Evolutionary conservation across 768 basidiomycete genomes (phyloP), one percentile per base, ranked within the genome.

Genomic region (Psilocybe cyanescens): DNA sequence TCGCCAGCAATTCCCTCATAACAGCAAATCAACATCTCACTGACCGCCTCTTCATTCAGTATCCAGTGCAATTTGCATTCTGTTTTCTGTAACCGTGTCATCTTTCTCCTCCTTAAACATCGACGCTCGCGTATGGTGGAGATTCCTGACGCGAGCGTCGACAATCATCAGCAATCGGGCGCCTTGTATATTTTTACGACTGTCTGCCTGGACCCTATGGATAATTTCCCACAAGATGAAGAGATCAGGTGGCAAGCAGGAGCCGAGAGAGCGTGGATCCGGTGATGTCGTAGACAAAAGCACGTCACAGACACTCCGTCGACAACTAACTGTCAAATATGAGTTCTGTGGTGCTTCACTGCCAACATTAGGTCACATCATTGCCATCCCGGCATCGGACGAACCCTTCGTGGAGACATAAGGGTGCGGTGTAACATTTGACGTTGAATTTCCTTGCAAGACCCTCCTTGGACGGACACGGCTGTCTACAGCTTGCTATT

Each of bases 41-140:
- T 56, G 31, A 56, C 29, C 11, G 28, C 2, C 53, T 45, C 29
- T 30, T n/a, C 29, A 44, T 44, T 3, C 24, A 56, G 55, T 29
- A 47, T 58, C 11, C 47, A 58, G 50, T 58, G 57, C 57, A 50
- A 41, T 28, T 19, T 59, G 14, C 58, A 52, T 45, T 52, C 58
- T 14, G 37, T 59, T 17, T 59, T 59, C 51, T 53, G 52, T 31
- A 53, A 41, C 17, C 50, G 57, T 3, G 31, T 58, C 35, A 41
- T 58, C 31, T 48, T 58, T 17, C 57, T 58, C 29, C 29, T 58
- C 35, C 33, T 50, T 1, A 51, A 58, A 16, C 17, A 41, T 45
- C 33, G 48, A 16, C 35, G 46, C 3, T 4, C 24, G 3, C 14
- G 19, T 4, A 44, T 24, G n/a, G 2, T 8, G 33, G 16, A 24